These are phyloP conservation scores for Stagonosporopsis chrysanthemi DNA, from an alignment of 2,329 filamentous ascomycete species.

Conservation along the genomic window DNA sequence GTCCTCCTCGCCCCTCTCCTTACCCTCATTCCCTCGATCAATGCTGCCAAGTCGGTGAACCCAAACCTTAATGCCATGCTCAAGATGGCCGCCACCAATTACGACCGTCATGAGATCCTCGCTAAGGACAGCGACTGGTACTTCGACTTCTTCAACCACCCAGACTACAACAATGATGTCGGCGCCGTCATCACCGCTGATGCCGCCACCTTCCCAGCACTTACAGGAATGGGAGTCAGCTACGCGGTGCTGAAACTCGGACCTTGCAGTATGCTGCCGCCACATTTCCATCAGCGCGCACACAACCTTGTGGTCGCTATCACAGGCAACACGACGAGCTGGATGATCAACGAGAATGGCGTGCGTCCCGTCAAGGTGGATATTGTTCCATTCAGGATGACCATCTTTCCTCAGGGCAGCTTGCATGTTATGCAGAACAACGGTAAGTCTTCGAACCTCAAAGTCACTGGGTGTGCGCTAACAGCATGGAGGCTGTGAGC, in stretches of 20 bases:
- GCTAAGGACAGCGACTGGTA: conserved; percentile 54
- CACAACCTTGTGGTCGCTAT: conserved; percentile 59
- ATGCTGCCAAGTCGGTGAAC: conserved; percentile 54
- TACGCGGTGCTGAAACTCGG: conserved; percentile 57
- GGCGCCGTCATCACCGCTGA: conserved; percentile 62
- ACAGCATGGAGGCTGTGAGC: conserved; percentile 53
- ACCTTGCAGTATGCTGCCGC: conserved; percentile 61
- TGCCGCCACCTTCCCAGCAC: conserved; percentile 59
- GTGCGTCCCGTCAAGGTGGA: conserved; percentile 52
- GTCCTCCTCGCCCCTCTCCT: conserved; percentile 23
- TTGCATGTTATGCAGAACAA: conserved; percentile 62
- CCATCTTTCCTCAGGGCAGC: conserved; percentile 58
- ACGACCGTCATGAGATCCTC: conserved; percentile 55
- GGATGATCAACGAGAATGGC: conserved; percentile 62
- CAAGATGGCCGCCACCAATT: conserved; percentile 52
- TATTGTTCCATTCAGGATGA: conserved; percentile 57
- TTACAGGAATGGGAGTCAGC: conserved; percentile 58
- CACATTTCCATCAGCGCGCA: conserved; percentile 60
- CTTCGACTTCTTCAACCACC: conserved; percentile 58
- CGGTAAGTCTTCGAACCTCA: conserved; percentile 42
- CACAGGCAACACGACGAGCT: conserved; percentile 59
- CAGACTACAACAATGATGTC: conserved; percentile 54
- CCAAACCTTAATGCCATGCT: conserved; percentile 50
- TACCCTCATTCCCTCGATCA: conserved; percentile 32
- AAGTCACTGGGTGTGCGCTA: neutral